Base-by-base conservation (phyloP, 176 grass and related monocot genomes). In the Cenchrus fungigraminus region DNA sequence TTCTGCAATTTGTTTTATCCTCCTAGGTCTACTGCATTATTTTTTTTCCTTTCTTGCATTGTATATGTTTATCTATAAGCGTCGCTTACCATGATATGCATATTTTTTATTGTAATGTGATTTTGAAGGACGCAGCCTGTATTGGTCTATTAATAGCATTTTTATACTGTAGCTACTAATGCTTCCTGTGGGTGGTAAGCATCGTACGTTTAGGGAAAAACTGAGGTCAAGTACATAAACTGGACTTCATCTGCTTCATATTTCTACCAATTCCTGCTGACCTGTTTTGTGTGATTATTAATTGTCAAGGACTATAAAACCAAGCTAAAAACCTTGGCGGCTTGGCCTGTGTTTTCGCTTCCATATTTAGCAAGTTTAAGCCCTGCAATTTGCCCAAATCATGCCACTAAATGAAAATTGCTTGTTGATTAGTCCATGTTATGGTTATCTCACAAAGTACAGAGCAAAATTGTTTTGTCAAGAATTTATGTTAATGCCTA, bases 11-110 rank as follows among this genome's bases (percentile, higher is more conserved):
- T 9, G 19, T 68, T 20, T 34, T 40, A 28, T 20, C 45, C 12
- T 37, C 43, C 28, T 82, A 42, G 9, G 28, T 20, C 15, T 70
- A 51, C 22, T 28, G 70, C 75, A n/a, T 71, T 58, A 12, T 34
- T 82, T 67, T 34, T 82, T 67, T 59, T 43, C 0, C 12, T 19
- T 82, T 60, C 47, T 79, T 58, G 12, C 29, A 59, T 86, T 53
- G 16, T 47, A 5, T 25, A 46, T 65, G 55, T 43, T 77, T 77
- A 47, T 77, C 71, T n/a, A 29, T 44, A 70, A 5, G 19, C 1
- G n/a, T 34, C 62, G 17, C 31, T 74, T 19, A 54, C 4, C 19
- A 6, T 64, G 55, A 51, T 68, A 52, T 25, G 3, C 40, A 51
- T 72, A 8, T 82, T 11, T 56, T 4, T 4, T 46, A 10, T 15